A percentile compares a stretch with the other conserved stretches of the same genome.
These are phyloP conservation scores for Cokeromyces recurvatus DNA, from an alignment of 371 early-diverging fungal genomes.

Conservation along the genomic window DNA sequence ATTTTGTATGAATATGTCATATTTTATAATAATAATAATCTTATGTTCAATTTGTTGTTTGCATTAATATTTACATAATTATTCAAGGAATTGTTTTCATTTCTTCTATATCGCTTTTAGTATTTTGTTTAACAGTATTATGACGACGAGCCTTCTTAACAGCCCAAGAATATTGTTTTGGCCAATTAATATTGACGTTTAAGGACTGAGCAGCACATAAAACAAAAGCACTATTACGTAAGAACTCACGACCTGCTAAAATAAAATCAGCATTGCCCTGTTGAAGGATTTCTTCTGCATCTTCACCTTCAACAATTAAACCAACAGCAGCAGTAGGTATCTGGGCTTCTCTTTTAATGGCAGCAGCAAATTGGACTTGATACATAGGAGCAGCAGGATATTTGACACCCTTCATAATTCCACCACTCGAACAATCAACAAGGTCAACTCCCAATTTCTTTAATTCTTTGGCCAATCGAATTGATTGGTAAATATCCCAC, in stretches of 20 bases:
- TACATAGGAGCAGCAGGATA: constrained; percentile 53
- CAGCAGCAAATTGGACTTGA: constrained; percentile 55
- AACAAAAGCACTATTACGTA: constrained; percentile 65
- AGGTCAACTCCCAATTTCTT: constrained; percentile 65
- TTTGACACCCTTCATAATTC: constrained; percentile 43
- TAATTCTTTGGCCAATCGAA: constrained; percentile 49
- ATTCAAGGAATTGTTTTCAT: too few relatives aligned
- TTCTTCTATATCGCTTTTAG: too few relatives aligned
- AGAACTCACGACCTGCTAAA: constrained; percentile 66
- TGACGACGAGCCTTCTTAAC: too few relatives aligned
- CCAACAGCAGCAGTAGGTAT: constrained; percentile 71
- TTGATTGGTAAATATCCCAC: constrained; percentile 64
- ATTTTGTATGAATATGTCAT: too few relatives aligned
- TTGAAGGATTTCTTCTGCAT: constrained; percentile 65
- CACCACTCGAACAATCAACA: constrained; percentile 67
- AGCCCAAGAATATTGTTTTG: constrained; percentile 6
- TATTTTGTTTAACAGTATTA: too few relatives aligned
- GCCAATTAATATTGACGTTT: background rate
- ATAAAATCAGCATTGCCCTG: constrained; percentile 66
- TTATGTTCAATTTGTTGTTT: too few relatives aligned
- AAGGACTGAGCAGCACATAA: background rate
- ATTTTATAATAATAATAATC: too few relatives aligned
- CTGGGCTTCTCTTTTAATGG: constrained; percentile 56
- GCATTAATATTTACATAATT: too few relatives aligned
- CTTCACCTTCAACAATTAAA: constrained; percentile 54